Evolutionary conservation across 208 protist species (phyloP).

Genomic region (Leishmania lainsoni): DNA sequence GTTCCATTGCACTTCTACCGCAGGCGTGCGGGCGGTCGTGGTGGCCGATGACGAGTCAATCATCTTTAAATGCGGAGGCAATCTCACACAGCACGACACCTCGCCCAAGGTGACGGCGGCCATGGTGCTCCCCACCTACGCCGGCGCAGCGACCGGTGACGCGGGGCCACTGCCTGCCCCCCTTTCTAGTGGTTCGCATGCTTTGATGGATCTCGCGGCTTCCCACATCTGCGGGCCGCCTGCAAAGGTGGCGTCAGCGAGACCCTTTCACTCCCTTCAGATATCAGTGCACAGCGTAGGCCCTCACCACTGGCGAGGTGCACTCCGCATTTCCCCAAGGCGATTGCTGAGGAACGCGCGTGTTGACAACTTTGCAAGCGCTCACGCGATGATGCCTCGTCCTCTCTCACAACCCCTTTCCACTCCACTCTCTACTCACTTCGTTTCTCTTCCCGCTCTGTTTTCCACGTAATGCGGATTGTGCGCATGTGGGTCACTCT

Average conservation of each 20-base stretch:
- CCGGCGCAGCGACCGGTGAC: neutral
- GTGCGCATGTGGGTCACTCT: neutral
- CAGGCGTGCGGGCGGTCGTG: neutral
- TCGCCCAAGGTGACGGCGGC: neutral
- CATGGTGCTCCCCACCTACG: neutral
- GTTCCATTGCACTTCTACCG: neutral
- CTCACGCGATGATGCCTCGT: neutral
- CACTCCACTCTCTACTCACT: neutral
- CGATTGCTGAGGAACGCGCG: neutral
- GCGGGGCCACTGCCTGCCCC: neutral
- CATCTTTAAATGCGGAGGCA: neutral
- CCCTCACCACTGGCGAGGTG: neutral
- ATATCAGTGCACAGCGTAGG: neutral
- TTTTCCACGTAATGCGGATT: neutral
- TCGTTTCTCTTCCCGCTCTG: neutral
- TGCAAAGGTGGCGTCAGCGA: neutral
- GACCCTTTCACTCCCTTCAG: neutral
- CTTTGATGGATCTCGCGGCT: neutral
- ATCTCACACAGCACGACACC: neutral
- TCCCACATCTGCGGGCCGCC: neutral
- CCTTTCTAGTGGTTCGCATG: neutral
- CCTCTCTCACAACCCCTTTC: neutral
- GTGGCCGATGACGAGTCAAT: slow-evolving; percentile 1
- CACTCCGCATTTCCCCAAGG: neutral
- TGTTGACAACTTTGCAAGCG: too few relatives aligned